Evolutionary conservation across 371 early-diverging fungal genomes (phyloP), one percentile per base, ranked within the genome.

Genomic region (Umbelopsis sp.): DNA sequence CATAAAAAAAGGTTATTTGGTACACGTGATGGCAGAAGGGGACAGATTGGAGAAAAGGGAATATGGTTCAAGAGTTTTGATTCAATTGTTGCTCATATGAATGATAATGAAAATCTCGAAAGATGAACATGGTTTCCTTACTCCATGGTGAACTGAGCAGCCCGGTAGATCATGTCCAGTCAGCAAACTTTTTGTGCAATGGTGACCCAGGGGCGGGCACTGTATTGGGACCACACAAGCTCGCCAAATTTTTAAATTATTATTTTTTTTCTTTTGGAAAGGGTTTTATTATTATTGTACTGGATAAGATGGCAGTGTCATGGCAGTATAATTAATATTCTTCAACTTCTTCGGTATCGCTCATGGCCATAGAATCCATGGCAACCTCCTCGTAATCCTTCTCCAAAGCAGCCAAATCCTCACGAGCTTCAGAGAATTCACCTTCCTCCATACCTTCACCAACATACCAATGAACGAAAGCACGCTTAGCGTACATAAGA

Each of bases 361-460:
- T 74, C 57, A 74, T 75, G 35, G 75, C 77, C 63, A 85, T 83
- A 50, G 95, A 91, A 82, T 96, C 97, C 76, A 92, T 89, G 70
- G 93, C 95, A 70, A 97, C 97, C 82, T 97, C 97, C 81, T 96
- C 96, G 87, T 99, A 99, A 85, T 99, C 99, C 90, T 95, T 94
- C 88, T 98, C 99, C 69, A 99, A 94, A 65, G 97, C 97, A 75
- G 97, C 98, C 85, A 99, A 91, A 83, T 99, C 97, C 86, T 99
- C 99, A 85, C 99, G 95, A 72, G 99, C 99, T 90, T 99, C 99
- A 70, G 95, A 95, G 93, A 99, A 99, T 87, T 99, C 99, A 81
- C 99, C 99, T 91, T 77, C 77, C 67, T 77, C 77, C 77, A 77
- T 77, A 86, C 96, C 97, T 85, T 97, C 97, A 78, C 96, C 96